Conservation (phyloP, 805 yeast species). For the Blastobotrys peoriensis region DNA sequence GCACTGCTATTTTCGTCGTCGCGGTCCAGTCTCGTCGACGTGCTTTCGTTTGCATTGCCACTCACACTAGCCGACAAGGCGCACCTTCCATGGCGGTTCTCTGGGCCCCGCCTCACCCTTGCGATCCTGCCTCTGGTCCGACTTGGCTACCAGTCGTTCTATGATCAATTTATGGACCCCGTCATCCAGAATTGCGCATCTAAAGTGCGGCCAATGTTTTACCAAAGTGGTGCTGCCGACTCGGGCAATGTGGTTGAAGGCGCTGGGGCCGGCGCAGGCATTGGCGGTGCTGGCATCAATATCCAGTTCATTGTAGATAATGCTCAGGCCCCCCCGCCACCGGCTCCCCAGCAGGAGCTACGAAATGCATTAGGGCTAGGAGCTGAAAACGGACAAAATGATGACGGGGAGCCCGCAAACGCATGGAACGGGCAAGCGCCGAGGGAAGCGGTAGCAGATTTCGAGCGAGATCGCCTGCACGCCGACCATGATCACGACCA, state of each 20-base stretch:
- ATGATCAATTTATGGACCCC: constrained; percentile 18
- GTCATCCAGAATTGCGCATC: constrained; percentile 17
- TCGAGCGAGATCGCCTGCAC: neutral
- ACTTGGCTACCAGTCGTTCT: constrained; percentile 13
- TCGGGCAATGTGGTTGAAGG: neutral
- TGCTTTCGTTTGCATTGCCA: constrained; percentile 15
- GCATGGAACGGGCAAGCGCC: too few relatives aligned
- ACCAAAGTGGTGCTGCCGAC: constrained; percentile 1
- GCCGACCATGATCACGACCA: neutral
- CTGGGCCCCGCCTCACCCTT: constrained; percentile 18
- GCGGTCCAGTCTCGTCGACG: constrained; percentile 14
- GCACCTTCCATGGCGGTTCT: constrained; percentile 18
- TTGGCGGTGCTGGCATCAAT: constrained; percentile 2
- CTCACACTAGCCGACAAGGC: constrained; percentile 14
- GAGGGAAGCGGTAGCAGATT: too few relatives aligned
- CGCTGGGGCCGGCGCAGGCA: constrained; percentile 1
- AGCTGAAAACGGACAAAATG: neutral
- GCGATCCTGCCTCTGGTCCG: constrained; percentile 18
- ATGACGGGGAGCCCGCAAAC: too few relatives aligned
- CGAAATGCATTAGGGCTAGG: neutral
- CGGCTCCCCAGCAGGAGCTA: neutral
- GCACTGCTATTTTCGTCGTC: constrained; percentile 18
- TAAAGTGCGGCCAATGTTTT: constrained; percentile 11
- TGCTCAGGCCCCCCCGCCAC: neutral
- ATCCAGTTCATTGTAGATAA: neutral